Base-by-base conservation (phyloP, 495 filamentous ascomycete species). In the Neurospora cerealis region DNA sequence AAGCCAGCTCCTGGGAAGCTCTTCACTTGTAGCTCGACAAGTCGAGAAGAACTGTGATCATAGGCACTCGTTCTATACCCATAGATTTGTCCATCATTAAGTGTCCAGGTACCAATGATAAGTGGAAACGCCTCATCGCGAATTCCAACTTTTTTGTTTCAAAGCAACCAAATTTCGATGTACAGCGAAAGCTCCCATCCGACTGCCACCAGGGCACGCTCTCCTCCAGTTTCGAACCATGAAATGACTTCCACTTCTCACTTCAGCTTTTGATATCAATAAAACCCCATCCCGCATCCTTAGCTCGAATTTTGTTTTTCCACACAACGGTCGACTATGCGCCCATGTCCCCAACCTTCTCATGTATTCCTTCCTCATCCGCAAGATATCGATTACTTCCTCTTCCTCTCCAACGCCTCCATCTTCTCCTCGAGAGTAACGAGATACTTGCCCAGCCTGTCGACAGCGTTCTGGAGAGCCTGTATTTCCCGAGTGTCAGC, bases 401-500 rank as follows among this genome's bases (percentile, higher is more conserved):
- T 81, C 83, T 82, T 85, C 77, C 80, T 75, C 77, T 93, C 85
- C 77, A 91, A 78, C 74, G 88, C 83, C 75, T 93, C 91, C 75
- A 97, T 86, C 83, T 92, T 94, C 73, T 93, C 87, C 84, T 99
- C 96, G 60, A 99, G 84, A 44, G 89, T 88, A 71, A 87, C 86
- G 69, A 98, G 89, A 78, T 98, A 97, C 39, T 86, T 86, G 82
- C 95, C 93, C 79, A 98, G 88, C 80, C 92, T 89, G 77, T 94
- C 90, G 46, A 96, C 94, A 71, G 95, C 92, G 66, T 88, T 86
- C 88, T 98, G 96, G 72, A 99, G 87, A 75, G 92, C 89, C 96
- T 99, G 78, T 76, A 41, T 70, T 46, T 73, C 42, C 41, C 46
- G 71, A 73, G 70, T 71, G 72, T 80, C 76, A 73, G 54, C 72